phyloP scores from a whole-genome alignment of 805 yeast species.

The Suhomyces emberorum region DNA sequence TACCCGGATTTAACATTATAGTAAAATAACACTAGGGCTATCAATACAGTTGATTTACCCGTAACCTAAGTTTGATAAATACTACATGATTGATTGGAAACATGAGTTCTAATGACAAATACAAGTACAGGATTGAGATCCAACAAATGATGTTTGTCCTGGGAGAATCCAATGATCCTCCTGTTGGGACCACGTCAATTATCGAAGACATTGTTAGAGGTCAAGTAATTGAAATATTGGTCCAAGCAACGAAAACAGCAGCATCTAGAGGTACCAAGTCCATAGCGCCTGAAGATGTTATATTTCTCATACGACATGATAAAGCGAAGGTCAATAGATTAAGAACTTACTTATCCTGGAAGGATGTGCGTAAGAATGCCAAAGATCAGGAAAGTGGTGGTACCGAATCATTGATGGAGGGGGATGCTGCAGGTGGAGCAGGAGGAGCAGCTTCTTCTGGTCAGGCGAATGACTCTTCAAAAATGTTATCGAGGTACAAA shows the following conservation, averaged over 20 bases:
- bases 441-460: constrained; percentile 35
- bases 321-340: constrained; percentile 89
- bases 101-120: constrained; percentile 33
- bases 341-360: constrained; percentile 92
- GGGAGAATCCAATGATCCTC: constrained; percentile 94
- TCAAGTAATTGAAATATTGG: constrained; percentile 82
- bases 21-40: no score
- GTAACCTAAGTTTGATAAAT: background rate
- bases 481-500: constrained; percentile 51
- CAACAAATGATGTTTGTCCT: constrained; percentile 98
- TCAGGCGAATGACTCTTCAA: constrained; percentile 35
- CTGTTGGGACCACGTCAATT: constrained; percentile 84
- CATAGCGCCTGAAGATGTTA: constrained; percentile 88
- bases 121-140: constrained; percentile 85
- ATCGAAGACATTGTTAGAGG: constrained; percentile 94
- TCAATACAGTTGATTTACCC: no score
- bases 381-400: constrained; percentile 55
- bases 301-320: constrained; percentile 88
- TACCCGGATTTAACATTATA: constrained; percentile 3
- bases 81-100: background rate
- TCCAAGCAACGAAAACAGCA: constrained; percentile 78
- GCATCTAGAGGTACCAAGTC: constrained; percentile 76
- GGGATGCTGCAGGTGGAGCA: constrained; percentile 45
- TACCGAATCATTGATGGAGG: constrained; percentile 47
- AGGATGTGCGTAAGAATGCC: constrained; percentile 85